Evolutionary conservation across 2,329 filamentous ascomycete genomes (phyloP), one percentile per base, ranked within the genome.

Genomic region (Monosporascus sp.): DNA sequence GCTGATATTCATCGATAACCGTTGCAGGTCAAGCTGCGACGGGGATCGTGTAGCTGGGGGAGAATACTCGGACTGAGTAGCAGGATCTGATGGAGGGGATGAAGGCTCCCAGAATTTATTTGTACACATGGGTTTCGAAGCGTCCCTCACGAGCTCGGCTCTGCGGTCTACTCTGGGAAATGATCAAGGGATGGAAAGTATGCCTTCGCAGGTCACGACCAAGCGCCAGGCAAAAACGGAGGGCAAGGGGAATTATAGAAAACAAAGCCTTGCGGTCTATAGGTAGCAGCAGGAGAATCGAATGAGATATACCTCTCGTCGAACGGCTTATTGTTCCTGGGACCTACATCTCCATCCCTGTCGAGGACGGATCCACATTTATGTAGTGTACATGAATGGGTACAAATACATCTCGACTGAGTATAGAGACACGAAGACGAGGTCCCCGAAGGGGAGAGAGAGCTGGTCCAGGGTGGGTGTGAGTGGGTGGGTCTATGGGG

Each of bases 181-280:
- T 53, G 51, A 52, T 52, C 16, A 51, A 55, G 51, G 51, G 50
- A 43, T 41, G 45, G 41, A 44, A 53, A 57, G 56, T 59, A 55
- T 63, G 59, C 56, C 56, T 62, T 60, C 49, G 44, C 20, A 48
- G 55, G 53, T 55, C 50, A 43, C 44, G 52, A 17, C 53, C 51
- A 57, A 58, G 52, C 49, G 50, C 47, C 52, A 60, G 52, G 54
- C 48, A 56, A 50, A 59, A 47, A 55, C 53, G 59, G 56, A 56
- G 54, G 55, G 26, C 53, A 59, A 59, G 57, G 59, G 55, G 49
- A 62, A 56, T 63, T 62, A 62, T 63, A 63, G 60, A 60, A 47
- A 58, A 51, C 54, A 35, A 50, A 58, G 59, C 59, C 57, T 60
- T 56, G 54, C 53, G 50, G 16, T 54, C 44, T 52, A 40, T 49